Base-by-base conservation (phyloP, 2,329 filamentous ascomycete genomes). In the Rutstroemia sp. region DNA sequence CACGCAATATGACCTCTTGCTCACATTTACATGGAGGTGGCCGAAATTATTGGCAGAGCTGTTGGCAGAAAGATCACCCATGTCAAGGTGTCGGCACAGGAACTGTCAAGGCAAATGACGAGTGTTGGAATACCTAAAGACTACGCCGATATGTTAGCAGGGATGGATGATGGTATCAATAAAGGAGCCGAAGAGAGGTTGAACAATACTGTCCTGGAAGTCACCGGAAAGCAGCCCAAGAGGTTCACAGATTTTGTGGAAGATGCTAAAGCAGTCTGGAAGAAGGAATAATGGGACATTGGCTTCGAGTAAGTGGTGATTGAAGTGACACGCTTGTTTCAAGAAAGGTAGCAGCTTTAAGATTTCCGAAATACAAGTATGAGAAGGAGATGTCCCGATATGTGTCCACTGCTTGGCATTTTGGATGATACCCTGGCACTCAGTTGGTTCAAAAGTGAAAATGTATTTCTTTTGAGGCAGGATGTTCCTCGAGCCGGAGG, bases 41-140 rank as follows among this genome's bases (percentile, higher is more conserved):
- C 60, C 14, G 57, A 53, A 21, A 63, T 57, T 30, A 45, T 65
- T 23, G 59, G 60, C 41, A 48, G 39, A 46, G 54, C 9, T 34
- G 17, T 61, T 8, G 63, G 58, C 12, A 56, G 62, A 21, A 39
- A 42, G 14, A 61, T 64, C 23, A 39, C 21, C 12, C 59, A 64
- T 39, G 44, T 60, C n/a, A 48, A 56, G 10, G n/a, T 62, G 12
- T 49, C 60, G 2, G 17, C 54, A 25, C 52, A 62, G 27, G 57
- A 64, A 39, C 30, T 37, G 10, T 19, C 23, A 12, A 41, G 57
- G 37, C 41, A 41, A 19, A 54, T 49, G 23, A 34, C 50, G 27
- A 48, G 51, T 8, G 14, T 30, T 16, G 59, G 60, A 5, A 37
- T 61, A 19, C 51, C 58, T 23, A 48, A 57, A 34, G n/a, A 50